Evolutionary conservation across 2,329 filamentous ascomycete species (phyloP), one percentile per base, ranked within the genome.

Genomic region (Xylariales sp.): DNA sequence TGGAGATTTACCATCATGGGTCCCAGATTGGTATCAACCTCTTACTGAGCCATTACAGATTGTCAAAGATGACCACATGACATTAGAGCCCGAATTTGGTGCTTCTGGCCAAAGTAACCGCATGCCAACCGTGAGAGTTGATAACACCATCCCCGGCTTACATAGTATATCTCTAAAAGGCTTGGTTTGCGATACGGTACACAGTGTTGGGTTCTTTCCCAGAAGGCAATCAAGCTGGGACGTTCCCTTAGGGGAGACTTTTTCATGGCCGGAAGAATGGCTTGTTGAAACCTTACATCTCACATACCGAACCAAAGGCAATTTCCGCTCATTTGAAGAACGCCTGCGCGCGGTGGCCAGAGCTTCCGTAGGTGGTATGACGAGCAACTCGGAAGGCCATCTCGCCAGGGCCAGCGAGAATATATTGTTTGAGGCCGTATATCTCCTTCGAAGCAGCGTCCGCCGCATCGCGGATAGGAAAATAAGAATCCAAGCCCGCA

Each of bases 1-100:
- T 48, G 41, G 30, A 8, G 48, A 68, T 50, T 34, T 74, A 32
- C 72, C 73, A 23, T 73, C 73, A 16, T 74, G 73, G 73, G 73
- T 72, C 12, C 73, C 73, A 23, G 69, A 74, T 45, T 74, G 72
- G 73, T 39, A 70, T 57, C 18, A 43, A 62, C 56, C 71, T 28
- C 59, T 73, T 39, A 74, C 69, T 3, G 69, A 67, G n/a, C 68
- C 73, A 10, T 14, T 74, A 14, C 66, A 68, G 5, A 62, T 65
- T 5, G 5, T 52, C 0, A 3, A 14, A 1, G 39, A 65, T 30
- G 62, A 62, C 23, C 62, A 57, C 10, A 55, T 65, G 18, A 58
- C 52, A 14, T 48, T 56, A 34, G 1, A 55, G 2, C 57, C 56
- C 3, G 9, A 53, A 45, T 65, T 68, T 34, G 1, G 46, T 39